phyloP scores from a whole-genome alignment of 2,329 filamentous ascomycete genomes.

The Hypoxylon sp. region DNA sequence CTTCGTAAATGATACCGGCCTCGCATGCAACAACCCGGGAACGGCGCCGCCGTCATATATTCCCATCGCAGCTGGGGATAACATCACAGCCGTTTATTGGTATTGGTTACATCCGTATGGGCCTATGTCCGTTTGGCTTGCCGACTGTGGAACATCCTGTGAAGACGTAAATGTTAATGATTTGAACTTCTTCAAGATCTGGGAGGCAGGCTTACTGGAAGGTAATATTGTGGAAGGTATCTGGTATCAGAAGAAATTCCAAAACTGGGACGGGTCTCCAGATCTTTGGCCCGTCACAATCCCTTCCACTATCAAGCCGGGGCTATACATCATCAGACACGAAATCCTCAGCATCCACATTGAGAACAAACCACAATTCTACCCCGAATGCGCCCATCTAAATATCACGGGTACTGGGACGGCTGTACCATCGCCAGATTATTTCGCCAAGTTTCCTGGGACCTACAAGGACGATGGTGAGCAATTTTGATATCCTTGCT shows the following conservation, averaged over 20 bases:
- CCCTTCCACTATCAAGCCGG: slow-evolving; percentile 60
- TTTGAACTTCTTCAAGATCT: slow-evolving; percentile 59
- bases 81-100: slow-evolving; percentile 59
- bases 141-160: slow-evolving; percentile 55
- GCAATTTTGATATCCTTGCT: slow-evolving; percentile 16
- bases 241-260: slow-evolving; percentile 59
- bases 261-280: slow-evolving; percentile 57
- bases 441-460: slow-evolving; percentile 56
- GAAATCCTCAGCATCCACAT: slow-evolving; percentile 68
- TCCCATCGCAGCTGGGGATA: slow-evolving; percentile 56
- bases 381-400: slow-evolving; percentile 58
- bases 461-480: slow-evolving; percentile 56
- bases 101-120: slow-evolving; percentile 61
- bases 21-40: slow-evolving; percentile 58
- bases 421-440: slow-evolving; percentile 51
- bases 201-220: slow-evolving; percentile 57
- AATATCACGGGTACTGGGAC: slow-evolving; percentile 54
- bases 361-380: slow-evolving; percentile 63
- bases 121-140: slow-evolving; percentile 59
- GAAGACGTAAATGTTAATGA: slow-evolving; percentile 52
- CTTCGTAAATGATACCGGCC: slow-evolving; percentile 51
- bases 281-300: slow-evolving; percentile 63
- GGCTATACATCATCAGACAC: slow-evolving; percentile 67
- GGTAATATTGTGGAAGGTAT: slow-evolving; percentile 55
- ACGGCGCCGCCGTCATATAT: slow-evolving; percentile 56